Evolutionary conservation across 768 basidiomycete species (phyloP).

Genomic region (Suillus placidus): DNA sequence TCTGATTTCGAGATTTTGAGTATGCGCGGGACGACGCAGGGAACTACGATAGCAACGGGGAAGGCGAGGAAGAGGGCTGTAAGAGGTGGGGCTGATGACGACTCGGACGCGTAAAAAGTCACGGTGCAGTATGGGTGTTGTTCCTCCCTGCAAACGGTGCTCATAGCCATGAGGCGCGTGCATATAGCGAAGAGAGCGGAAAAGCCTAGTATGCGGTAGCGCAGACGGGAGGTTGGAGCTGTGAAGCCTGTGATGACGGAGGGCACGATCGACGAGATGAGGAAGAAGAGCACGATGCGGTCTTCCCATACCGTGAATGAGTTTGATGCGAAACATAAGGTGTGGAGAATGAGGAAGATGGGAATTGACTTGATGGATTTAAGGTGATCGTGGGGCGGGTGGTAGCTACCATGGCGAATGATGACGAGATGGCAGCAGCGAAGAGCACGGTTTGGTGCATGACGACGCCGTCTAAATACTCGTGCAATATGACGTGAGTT

Average conservation of each 20-base stretch:
- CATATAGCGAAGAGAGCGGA: conserved; percentile 64
- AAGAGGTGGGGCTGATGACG: conserved; percentile 66
- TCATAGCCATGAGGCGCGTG: conserved; percentile 71
- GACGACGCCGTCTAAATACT: conserved; percentile 49
- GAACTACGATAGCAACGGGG: conserved; percentile 57
- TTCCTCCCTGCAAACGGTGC: conserved; percentile 93
- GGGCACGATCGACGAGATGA: conserved; percentile 64
- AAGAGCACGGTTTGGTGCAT: conserved; percentile 56
- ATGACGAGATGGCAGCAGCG: conserved; percentile 47
- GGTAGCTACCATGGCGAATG: conserved; percentile 45
- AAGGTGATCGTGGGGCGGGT: conserved; percentile 38
- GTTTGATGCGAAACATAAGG: conserved; percentile 84
- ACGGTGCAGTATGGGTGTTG: conserved; percentile 88
- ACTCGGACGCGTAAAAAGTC: conserved; percentile 83
- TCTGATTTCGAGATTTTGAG: conserved; percentile 73
- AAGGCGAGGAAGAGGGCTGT: conserved; percentile 60
- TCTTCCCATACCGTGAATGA: conserved; percentile 99
- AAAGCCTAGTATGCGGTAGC: conserved; percentile 77
- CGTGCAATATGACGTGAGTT: conserved; percentile 33
- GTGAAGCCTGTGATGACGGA: conserved; percentile 61
- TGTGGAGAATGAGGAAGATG: conserved; percentile 66
- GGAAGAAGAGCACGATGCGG: conserved; percentile 72
- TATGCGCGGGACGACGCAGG: conserved; percentile 56
- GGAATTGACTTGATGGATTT: conserved; percentile 33
- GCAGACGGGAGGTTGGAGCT: conserved; percentile 69